Evolutionary conservation across 371 early-diverging fungal species (phyloP), one percentile per base, ranked within the genome.

Genomic region (Mucor indicus): DNA sequence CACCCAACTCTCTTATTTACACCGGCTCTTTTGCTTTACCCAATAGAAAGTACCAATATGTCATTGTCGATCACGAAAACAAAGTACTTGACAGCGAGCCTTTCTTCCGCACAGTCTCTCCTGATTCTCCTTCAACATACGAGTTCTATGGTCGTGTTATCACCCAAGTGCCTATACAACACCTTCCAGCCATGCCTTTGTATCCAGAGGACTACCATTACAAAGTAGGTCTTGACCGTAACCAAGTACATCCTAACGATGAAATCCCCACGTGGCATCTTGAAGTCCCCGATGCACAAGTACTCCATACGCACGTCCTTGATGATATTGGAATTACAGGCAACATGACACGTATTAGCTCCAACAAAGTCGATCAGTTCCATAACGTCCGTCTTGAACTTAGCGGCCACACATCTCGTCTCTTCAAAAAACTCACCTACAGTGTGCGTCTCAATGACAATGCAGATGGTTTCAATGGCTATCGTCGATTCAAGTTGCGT

Each of bases 371-470:
- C 0, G 38, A 48, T 10, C 24, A 33, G 3, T 55, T 50, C 19
- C 8, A 41, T 16, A 43, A 65, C 12, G 45, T 52, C 32, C 38
- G 52, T 8, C 23, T 57, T 29, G 42, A 45, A 16, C 31, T 71
- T 9, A 55, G 64, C 33, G 71, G 71, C 6, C 67, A 64, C 21
- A 64, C 67, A 6, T 64, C 71, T 2, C 43, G 64, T 1, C 35
- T 64, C n/a, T 66, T 71, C 30, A 50, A 48, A 17, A 71, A 71
- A 38, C 39, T 66, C 11, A 59, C 64, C 3, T 71, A 53, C 17
- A 62, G 49, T 31, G 19, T 71, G 6, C 37, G 52, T 9, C 19
- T 71, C 17, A 29, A 38, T 13, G 61, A 67, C 17, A 37, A 35
- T 2, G 30, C 6, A 29, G 12, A 12, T 29, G 30, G 30, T 0